Evolutionary conservation across 805 yeast genomes (phyloP), one percentile per base, ranked within the genome.

Genomic region (Brettanomyces sp.): DNA sequence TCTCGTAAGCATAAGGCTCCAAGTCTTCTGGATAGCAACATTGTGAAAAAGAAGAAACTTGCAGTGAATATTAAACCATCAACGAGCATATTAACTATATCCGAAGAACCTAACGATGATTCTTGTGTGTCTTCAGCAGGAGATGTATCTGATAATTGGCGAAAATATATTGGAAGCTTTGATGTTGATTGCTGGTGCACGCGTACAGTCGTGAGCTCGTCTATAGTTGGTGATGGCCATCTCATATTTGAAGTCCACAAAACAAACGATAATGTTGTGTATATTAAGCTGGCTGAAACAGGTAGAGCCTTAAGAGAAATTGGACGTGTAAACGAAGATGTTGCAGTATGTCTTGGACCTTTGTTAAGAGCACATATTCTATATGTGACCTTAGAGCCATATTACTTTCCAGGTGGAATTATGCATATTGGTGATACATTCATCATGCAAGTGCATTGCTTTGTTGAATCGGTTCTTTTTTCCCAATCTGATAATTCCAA

Each of bases 341-440:
- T 78, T 30, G 88, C 95, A 0, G 63, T 73, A 4, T 72, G 81
- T 9, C 57, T 90, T 8, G 74, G 81, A 3, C 88, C 95, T 0
- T 67, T 89, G 32, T 11, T 36, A 22, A 14, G 21, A 35, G 13
- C 30, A 13, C 13, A 24, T 21, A 13, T 13, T 21, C 46, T 85
- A 2, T 85, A 77, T 45, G 74, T 84, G 36, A 56, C 58, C 2
- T 80, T 86, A 52, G 74, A 74, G 36, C 78, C 78, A 1, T 70
- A 84, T 6, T 77, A 72, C 55, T 77, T 81, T 38, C 83, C 52
- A 4, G 7, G 13, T 35, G 46, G 80, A 18, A 60, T 80, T 30
- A 59, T 89, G 33, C 70, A 84, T 8, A 75, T 80, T 1, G 98
- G 97, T 3, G 95, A 88, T 56, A 70, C 82, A 1, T 82, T 90